Evolutionary conservation across 1,284 basidiomycete genomes (phyloP).

Genomic region (Mycena citricolor): DNA sequence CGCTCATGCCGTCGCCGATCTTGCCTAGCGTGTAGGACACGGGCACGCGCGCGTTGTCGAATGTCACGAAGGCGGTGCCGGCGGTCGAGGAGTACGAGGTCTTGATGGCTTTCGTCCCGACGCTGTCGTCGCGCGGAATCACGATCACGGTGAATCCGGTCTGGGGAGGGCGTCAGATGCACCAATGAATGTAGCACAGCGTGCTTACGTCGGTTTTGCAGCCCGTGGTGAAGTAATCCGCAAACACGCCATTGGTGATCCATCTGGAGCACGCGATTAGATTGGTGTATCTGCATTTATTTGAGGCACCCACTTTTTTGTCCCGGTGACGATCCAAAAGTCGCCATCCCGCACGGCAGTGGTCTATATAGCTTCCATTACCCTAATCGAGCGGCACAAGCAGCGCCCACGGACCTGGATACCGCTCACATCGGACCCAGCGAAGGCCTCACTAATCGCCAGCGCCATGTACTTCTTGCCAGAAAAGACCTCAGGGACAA

Average conservation of each 20-base stretch:
- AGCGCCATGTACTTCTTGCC: constrained; percentile 82
- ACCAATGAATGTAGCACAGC: neutral
- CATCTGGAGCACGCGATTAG: constrained; percentile 48
- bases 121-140: constrained; percentile 75
- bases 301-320: constrained; percentile 62
- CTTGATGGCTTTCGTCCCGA: constrained; percentile 90
- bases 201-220: constrained; percentile 62
- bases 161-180: constrained; percentile 30
- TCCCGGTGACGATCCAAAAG: constrained; percentile 85
- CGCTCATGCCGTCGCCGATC: constrained; percentile 82
- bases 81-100: constrained; percentile 85
- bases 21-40: constrained; percentile 83
- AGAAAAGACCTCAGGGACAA: constrained; percentile 67
- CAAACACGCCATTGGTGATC: constrained; percentile 90
- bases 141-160: constrained; percentile 88
- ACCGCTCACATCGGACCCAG: constrained; percentile 90
- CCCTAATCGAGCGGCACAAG: too few species aligned
- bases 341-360: constrained; percentile 84
- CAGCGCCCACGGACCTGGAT: constrained; percentile 46
- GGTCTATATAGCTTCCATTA: too few species aligned
- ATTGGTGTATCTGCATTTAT: neutral
- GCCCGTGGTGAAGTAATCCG: constrained; percentile 76
- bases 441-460: constrained; percentile 80
- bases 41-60: constrained; percentile 87
- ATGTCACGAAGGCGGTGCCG: constrained; percentile 90